phyloP scores from a whole-genome alignment of 2,329 filamentous ascomycete species.

The Fusarium praegraminearum region DNA sequence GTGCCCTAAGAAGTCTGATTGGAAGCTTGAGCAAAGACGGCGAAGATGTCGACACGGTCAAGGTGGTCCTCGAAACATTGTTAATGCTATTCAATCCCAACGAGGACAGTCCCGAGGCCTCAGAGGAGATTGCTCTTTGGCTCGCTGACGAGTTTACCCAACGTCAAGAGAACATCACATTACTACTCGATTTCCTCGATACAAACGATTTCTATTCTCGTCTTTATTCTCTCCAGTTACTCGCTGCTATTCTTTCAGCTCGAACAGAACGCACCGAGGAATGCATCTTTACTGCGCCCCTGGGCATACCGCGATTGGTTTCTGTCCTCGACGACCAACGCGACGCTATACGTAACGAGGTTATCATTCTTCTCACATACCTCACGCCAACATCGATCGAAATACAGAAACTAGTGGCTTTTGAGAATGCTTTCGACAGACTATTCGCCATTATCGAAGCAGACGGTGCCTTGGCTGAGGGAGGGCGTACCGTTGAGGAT shows the following conservation, averaged over 20 bases:
- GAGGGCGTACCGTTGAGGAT: slow-evolving; percentile 90
- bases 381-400: slow-evolving; percentile 88
- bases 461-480: slow-evolving; percentile 85
- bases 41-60: slow-evolving; percentile 96
- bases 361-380: slow-evolving; percentile 85
- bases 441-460: slow-evolving; percentile 83
- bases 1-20: slow-evolving; percentile 89
- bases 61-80: slow-evolving; percentile 93
- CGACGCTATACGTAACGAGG: slow-evolving; percentile 90
- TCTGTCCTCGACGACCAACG: slow-evolving; percentile 84
- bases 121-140: slow-evolving; percentile 96
- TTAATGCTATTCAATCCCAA: slow-evolving; percentile 88
- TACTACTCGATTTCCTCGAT: slow-evolving; percentile 90
- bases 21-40: slow-evolving; percentile 85
- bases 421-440: slow-evolving; percentile 92
- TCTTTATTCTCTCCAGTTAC: slow-evolving; percentile 89
- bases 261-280: slow-evolving; percentile 93
- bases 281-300: slow-evolving; percentile 88
- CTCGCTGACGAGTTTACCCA: slow-evolving; percentile 98
- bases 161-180: slow-evolving; percentile 94
- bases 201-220: slow-evolving; percentile 89
- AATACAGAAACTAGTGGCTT: slow-evolving; percentile 94
- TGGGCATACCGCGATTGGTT: slow-evolving; percentile 89
- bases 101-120: slow-evolving; percentile 84
- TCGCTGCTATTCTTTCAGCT: slow-evolving; percentile 86